phyloP scores from a whole-genome alignment of 2,329 filamentous ascomycete genomes.

The Penicillium sp. region DNA sequence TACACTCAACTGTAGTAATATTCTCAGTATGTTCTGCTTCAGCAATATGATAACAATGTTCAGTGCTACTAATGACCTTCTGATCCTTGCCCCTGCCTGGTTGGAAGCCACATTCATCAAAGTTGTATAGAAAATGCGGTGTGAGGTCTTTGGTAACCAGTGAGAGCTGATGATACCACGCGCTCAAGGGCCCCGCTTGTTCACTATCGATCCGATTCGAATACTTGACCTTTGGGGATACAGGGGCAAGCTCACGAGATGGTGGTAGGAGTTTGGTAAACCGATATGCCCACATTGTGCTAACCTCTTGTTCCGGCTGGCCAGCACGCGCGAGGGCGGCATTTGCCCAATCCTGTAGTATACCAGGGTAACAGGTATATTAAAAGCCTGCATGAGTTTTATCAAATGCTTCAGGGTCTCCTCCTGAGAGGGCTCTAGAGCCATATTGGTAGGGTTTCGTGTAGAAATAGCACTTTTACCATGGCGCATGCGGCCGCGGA shows the following conservation, averaged over 20 bases:
- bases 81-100: not conserved
- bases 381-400: not conserved
- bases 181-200: not conserved
- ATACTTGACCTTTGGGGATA: not conserved
- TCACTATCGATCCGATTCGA: not conserved
- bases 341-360: not conserved
- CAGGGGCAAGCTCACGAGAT: not conserved
- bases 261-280: not conserved
- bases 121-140: constrained; percentile 5
- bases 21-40: not conserved
- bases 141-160: not conserved
- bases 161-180: not conserved
- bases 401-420: not conserved
- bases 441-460: not conserved
- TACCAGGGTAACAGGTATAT: not conserved
- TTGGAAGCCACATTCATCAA: constrained; percentile 8
- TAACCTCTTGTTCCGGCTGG: not conserved
- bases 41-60: not conserved
- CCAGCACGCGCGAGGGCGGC: not conserved
- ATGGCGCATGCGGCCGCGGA: not conserved
- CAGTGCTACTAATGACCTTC: not conserved
- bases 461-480: not conserved
- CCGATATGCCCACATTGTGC: constrained; percentile 7
- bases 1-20: not conserved
- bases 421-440: not conserved